Conservation (phyloP, 2,329 filamentous ascomycete genomes). For the Penicillium sp. region DNA sequence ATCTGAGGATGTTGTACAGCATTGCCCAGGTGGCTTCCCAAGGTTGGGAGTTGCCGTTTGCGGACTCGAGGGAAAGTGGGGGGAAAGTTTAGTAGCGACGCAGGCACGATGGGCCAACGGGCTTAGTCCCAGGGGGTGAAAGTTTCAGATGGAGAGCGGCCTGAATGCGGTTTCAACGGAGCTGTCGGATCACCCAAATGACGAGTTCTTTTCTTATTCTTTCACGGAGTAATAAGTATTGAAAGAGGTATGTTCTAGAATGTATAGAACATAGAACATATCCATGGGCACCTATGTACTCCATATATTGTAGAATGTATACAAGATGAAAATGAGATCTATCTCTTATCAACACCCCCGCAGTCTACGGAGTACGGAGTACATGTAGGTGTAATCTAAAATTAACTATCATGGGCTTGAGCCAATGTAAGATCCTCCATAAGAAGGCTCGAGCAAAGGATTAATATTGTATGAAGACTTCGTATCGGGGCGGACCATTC, state of each 20-base stretch:
- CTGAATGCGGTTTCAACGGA: slow-evolving; percentile 12
- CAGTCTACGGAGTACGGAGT: not conserved
- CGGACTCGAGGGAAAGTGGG: slow-evolving; percentile 5
- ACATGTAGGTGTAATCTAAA: slow-evolving; percentile 2
- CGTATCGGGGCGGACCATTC: slow-evolving; percentile 23
- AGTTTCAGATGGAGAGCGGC: slow-evolving; percentile 7
- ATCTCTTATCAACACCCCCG: slow-evolving; percentile 5
- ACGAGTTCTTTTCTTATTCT: slow-evolving; percentile 3
- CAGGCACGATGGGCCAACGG: slow-evolving; percentile 9
- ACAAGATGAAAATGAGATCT: not conserved
- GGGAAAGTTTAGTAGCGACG: slow-evolving; percentile 7
- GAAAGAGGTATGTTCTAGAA: not conserved
- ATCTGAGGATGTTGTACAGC: slow-evolving; percentile 1
- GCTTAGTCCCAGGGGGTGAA: slow-evolving; percentile 6
- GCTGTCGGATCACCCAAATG: slow-evolving; percentile 3
- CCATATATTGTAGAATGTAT: not conserved
- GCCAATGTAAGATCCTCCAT: slow-evolving; percentile 5
- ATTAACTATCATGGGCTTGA: slow-evolving; percentile 7
- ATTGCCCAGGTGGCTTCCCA: slow-evolving; percentile 3
- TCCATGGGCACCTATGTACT: not conserved
- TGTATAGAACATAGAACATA: not conserved
- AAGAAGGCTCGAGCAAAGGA: slow-evolving; percentile 9
- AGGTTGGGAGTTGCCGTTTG: slow-evolving; percentile 11
- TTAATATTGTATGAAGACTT: not conserved
- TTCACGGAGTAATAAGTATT: not conserved